Base-by-base conservation (phyloP, 306 rosid genomes). In the Abrus pulchellus region DNA sequence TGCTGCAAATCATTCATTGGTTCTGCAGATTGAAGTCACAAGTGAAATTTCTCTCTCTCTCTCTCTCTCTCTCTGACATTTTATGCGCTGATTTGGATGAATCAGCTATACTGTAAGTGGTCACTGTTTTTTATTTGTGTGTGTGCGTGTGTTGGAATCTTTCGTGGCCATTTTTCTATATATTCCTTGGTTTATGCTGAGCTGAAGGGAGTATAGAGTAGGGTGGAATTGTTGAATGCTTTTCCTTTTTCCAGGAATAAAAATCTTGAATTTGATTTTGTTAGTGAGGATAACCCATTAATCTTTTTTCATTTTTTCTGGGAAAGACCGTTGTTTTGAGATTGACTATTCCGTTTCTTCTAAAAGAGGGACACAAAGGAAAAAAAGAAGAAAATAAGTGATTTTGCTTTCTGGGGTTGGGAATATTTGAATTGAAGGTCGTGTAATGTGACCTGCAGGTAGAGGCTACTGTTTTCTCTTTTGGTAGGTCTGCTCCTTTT, bases 361-460 rank as follows among this genome's bases (percentile, higher is more conserved):
- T 41, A 29, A 57, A 38, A 40, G 77, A 68, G 59, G 7, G 9
- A 45, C 65, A 38, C 29, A 78, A 56, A 33, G 61, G 72, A 29
- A 32, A 7, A 30, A 50, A 49, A 27, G 5, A 7, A 48, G 7
- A 70, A 61, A 33, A 73, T 28, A 76, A 75, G 81, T 57, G 60
- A 30, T 78, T 29, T 70, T 80, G 55, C 54, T 81, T 76, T 72
- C 75, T 63, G 85, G 87, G 83, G 66, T 49, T 81, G 73, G 68
- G 74, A 63, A 57, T 36, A 72, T 68, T 75, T 48, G 32, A 83
- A 76, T 69, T 43, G 8, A 60, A 82, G 81, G 54, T 66, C 52
- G 84, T 81, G 87, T 67, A 52, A 78, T 76, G 82, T 81, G 89
- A 81, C 72, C 76, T 79, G 65, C 14, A n/a, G 75, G 81, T 47